Percentiles rank a stretch among this genome's conserved stretches.
These are phyloP conservation scores for Gymnopilus junonius DNA, from an alignment of 768 basidiomycete species.

Conservation along the genomic window DNA sequence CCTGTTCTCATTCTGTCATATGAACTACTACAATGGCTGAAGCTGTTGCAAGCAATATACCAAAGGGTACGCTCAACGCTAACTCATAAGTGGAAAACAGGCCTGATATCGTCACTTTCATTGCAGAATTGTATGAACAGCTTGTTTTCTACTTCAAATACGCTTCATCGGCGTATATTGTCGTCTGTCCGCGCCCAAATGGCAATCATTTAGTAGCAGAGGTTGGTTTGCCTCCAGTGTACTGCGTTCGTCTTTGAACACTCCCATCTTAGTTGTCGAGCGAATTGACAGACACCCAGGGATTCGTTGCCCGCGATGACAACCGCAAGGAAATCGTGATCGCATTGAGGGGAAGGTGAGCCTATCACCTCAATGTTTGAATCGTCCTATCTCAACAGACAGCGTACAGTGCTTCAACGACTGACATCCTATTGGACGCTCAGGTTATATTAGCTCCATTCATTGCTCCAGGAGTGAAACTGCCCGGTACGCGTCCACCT, in stretches of 20 bases:
- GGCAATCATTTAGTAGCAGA: constrained; percentile 45
- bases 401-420: constrained; percentile 40
- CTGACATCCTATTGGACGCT: constrained; percentile 46
- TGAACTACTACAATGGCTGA: too few species aligned
- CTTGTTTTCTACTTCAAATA: constrained; percentile 60
- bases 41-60: background rate
- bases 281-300: constrained; percentile 44
- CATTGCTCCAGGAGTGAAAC: constrained; percentile 45
- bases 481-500: constrained; percentile 36
- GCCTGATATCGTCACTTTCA: background rate
- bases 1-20: background rate
- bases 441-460: constrained; percentile 48
- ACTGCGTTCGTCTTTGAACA: background rate
- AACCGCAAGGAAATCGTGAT: constrained; percentile 47
- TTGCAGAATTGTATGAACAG: constrained; percentile 43
- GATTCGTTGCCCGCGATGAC: constrained; percentile 51
- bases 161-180: constrained; percentile 52
- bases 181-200: constrained; percentile 52
- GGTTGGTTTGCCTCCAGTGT: constrained; percentile 25
- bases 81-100: background rate
- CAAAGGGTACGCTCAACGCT: background rate
- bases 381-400: background rate
- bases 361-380: background rate
- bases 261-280: constrained; percentile 50
- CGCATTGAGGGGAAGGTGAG: constrained; percentile 54